Evolutionary conservation across 495 filamentous ascomycete species (phyloP).

Genomic region (Lasiosphaeriaceae sp.): DNA sequence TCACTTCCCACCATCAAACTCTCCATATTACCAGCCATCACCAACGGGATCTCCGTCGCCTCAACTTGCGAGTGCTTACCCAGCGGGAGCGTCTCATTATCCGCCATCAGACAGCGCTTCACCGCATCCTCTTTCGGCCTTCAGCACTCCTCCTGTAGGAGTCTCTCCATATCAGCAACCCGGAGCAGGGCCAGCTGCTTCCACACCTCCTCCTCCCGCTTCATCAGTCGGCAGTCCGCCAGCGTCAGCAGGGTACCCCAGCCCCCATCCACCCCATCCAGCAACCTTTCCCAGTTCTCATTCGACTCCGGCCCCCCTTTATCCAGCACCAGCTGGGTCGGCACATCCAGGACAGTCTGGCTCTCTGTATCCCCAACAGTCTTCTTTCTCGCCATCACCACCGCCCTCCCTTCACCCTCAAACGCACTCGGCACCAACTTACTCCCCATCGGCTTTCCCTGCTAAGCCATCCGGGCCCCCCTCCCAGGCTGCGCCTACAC

Average conservation of each 20-base stretch:
- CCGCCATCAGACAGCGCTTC: background rate
- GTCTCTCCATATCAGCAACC: background rate
- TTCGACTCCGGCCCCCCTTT: background rate
- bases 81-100: background rate
- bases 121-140: background rate
- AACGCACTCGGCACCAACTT: background rate
- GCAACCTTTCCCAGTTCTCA: background rate
- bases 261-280: background rate
- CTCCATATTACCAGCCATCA: no score
- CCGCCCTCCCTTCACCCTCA: background rate
- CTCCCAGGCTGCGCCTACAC: background rate
- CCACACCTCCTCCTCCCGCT: background rate
- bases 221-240: background rate
- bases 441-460: constrained; percentile 14
- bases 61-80: no score
- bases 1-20: background rate
- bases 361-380: background rate
- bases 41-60: no score
- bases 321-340: background rate
- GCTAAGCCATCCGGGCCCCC: constrained; percentile 4
- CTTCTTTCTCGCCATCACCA: background rate
- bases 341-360: background rate
- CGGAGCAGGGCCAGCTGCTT: background rate
- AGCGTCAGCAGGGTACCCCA: background rate
- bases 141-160: background rate